Percentiles rank a stretch among this genome's conserved stretches.
These are phyloP conservation scores for Rhodotorula sp. DNA, from an alignment of 1,284 basidiomycete species.

Conservation along the genomic window DNA sequence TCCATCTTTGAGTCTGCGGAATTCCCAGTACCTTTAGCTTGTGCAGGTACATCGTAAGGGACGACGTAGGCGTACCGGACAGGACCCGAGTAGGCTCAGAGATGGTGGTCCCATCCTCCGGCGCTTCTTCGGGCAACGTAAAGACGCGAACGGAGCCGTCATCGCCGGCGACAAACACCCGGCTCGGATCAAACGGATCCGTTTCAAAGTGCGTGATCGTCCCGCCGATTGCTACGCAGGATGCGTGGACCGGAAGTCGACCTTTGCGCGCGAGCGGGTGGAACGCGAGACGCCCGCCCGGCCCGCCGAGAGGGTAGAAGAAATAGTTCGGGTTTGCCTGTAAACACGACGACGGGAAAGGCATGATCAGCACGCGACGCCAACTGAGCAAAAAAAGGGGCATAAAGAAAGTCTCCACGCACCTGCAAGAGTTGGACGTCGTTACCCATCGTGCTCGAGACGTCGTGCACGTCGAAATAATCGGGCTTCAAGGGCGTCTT, in stretches of 20 bases:
- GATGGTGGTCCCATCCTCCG: conserved; percentile 12
- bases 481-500: conserved; percentile 53
- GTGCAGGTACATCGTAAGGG: no score
- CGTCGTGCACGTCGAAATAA: conserved; percentile 51
- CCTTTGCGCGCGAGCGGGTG: conserved; percentile 51
- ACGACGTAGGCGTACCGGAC: conserved; percentile 13
- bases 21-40: no score
- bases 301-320: conserved; percentile 53
- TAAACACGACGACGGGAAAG: conserved; percentile 15
- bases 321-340: conserved; percentile 46
- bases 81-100: background rate
- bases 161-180: conserved; percentile 51
- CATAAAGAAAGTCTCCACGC: background rate
- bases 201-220: conserved; percentile 51
- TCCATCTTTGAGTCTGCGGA: conserved; percentile 48
- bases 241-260: conserved; percentile 45
- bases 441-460: conserved; percentile 49
- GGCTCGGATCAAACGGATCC: conserved; percentile 46
- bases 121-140: conserved; percentile 41
- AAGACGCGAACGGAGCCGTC: conserved; percentile 52
- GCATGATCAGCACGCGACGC: background rate
- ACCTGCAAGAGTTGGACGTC: conserved; percentile 49
- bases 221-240: conserved; percentile 47
- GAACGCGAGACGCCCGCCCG: conserved; percentile 52
- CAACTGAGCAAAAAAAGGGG: background rate